Conservation (phyloP, 257 asterid species). For the Solanum stenotomum region DNA sequence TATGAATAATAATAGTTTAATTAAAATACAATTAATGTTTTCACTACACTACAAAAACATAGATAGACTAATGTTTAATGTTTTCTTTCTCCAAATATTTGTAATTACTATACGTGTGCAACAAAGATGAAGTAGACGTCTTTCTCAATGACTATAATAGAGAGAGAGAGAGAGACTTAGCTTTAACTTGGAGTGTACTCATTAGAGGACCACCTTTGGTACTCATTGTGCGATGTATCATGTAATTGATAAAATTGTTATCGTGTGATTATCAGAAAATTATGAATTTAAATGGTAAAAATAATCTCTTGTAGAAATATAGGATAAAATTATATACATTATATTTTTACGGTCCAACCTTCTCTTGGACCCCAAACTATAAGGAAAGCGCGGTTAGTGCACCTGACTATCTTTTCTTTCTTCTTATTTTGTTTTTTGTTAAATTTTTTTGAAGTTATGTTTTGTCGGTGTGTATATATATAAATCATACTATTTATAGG, state of each 20-base stretch:
- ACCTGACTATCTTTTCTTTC: background rate
- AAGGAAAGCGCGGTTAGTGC: background rate
- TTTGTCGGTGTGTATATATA: slow-evolving; percentile 1
- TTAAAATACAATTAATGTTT: background rate
- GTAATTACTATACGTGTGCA: slow-evolving; percentile 24
- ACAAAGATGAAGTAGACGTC: slow-evolving; percentile 60
- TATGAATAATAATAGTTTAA: background rate
- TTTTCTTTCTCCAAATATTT: slow-evolving; percentile 33
- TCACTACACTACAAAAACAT: background rate
- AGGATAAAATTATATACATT: background rate
- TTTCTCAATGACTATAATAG: slow-evolving; percentile 5
- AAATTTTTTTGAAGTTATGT: background rate
- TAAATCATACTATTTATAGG: background rate
- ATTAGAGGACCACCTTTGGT: slow-evolving; percentile 15
- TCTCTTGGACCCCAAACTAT: background rate
- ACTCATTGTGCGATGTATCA: background rate
- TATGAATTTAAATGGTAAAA: fast-evolving
- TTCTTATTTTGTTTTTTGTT: background rate
- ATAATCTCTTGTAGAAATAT: fast-evolving
- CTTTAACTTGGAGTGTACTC: slow-evolving; percentile 27
- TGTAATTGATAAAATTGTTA: background rate
- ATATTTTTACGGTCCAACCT: fast-evolving
- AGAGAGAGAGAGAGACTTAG: slow-evolving; percentile 4
- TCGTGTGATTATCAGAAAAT: background rate
- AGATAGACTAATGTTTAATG: background rate